phyloP scores from a whole-genome alignment of 768 basidiomycete genomes.

The Boletus sensibilis region DNA sequence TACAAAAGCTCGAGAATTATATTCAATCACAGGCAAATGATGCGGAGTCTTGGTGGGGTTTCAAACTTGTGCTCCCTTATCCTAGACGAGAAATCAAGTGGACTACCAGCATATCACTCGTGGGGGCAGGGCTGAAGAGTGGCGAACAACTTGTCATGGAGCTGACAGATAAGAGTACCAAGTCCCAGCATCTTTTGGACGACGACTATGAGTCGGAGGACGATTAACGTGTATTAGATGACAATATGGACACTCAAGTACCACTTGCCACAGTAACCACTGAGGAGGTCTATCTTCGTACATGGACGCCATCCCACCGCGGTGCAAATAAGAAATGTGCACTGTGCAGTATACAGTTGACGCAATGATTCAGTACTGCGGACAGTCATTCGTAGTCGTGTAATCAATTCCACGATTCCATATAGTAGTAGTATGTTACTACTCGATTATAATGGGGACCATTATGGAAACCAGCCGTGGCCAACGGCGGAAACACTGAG shows the following conservation, averaged over 20 bases:
- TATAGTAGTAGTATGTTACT: neutral
- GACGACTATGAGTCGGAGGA: constrained; percentile 60
- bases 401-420: no score
- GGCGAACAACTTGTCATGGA: constrained; percentile 69
- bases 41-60: constrained; percentile 64
- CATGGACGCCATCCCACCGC: neutral
- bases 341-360: neutral
- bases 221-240: constrained; percentile 25
- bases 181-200: constrained; percentile 37
- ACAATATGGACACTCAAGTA: neutral
- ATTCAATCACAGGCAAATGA: constrained; percentile 29
- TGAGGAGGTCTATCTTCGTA: neutral
- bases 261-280: no score
- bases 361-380: neutral
- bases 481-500: no score
- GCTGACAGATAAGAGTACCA: constrained; percentile 25
- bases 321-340: no score
- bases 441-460: neutral
- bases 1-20: constrained; percentile 37
- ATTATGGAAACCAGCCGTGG: no score
- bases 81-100: constrained; percentile 66
- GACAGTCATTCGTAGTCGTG: no score
- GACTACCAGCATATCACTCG: constrained; percentile 38
- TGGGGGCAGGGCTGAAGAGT: constrained; percentile 48
- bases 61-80: constrained; percentile 66